phyloP scores from a whole-genome alignment of 371 early-diverging fungal genomes.

The Apophysomyces elegans region DNA sequence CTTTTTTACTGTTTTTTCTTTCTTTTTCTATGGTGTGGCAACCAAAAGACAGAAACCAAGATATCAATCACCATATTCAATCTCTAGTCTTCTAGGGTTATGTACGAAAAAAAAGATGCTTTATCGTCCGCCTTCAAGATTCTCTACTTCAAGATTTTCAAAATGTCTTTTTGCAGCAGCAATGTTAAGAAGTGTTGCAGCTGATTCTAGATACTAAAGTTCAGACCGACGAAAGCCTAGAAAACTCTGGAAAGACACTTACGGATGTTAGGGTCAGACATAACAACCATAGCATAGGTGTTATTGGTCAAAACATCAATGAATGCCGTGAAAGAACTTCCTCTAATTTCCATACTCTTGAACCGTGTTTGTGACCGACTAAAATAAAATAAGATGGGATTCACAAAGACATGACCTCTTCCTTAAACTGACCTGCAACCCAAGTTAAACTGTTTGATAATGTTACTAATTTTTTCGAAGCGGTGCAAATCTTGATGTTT shows the following conservation, averaged over 20 bases:
- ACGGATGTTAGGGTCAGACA: conserved; percentile 91
- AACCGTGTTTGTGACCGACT: conserved; percentile 82
- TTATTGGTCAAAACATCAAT: conserved; percentile 93
- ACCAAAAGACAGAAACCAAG: too few species aligned
- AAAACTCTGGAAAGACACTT: conserved; percentile 40
- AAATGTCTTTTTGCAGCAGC: conserved; percentile 86
- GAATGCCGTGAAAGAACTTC: conserved; percentile 82
- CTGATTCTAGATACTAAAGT: conserved; percentile 66
- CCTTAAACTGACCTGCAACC: conserved; percentile 66
- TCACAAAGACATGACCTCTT: not conserved
- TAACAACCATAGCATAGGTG: conserved; percentile 92
- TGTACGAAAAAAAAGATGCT: not conserved
- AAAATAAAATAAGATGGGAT: not conserved
- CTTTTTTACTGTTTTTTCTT: too few species aligned
- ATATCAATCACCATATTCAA: not conserved
- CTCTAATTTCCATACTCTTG: conserved; percentile 88
- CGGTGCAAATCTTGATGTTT: conserved; percentile 73
- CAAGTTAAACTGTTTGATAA: conserved; percentile 92
- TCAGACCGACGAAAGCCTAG: not conserved
- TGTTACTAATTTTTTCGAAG: conserved; percentile 92
- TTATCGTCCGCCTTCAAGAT: conserved; percentile 10
- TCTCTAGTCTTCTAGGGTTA: not conserved
- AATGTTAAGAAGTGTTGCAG: conserved; percentile 86
- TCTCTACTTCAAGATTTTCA: conserved; percentile 72
- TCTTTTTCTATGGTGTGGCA: too few species aligned